Evolutionary conservation across 1,284 basidiomycete species (phyloP).

Genomic region (Entoloma clypeatum): DNA sequence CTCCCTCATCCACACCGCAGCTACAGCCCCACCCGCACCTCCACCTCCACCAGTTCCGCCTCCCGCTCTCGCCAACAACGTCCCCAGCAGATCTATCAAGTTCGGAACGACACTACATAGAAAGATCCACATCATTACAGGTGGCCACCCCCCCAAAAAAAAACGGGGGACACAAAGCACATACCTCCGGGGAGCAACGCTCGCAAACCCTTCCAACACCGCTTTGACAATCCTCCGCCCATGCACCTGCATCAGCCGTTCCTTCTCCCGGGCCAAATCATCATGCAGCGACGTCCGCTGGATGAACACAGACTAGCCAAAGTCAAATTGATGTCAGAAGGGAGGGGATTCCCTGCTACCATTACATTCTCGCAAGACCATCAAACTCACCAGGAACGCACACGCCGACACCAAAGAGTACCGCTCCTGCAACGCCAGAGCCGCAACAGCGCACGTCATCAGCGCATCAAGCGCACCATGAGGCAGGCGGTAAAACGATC

Average conservation of each 20-base stretch:
- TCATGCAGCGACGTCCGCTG: slow-evolving; percentile 56
- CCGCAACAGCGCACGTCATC: slow-evolving; percentile 67
- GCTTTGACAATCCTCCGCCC: slow-evolving; percentile 71
- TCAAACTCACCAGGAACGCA: slow-evolving; percentile 67
- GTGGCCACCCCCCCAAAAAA: neutral
- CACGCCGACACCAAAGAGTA: slow-evolving; percentile 83
- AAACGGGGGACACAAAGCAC: neutral
- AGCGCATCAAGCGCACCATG: slow-evolving; percentile 64
- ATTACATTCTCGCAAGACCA: too few relatives aligned
- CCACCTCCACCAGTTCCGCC: slow-evolving; percentile 34
- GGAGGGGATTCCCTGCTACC: too few relatives aligned
- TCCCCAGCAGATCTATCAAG: slow-evolving; percentile 74
- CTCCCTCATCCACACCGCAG: slow-evolving; percentile 60
- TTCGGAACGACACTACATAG: slow-evolving; percentile 68
- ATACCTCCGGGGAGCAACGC: slow-evolving; percentile 63
- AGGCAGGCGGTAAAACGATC: slow-evolving; percentile 66
- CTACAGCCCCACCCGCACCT: slow-evolving; percentile 38
- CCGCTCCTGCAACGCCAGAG: slow-evolving; percentile 76
- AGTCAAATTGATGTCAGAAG: slow-evolving; percentile 12
- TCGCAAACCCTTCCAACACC: slow-evolving; percentile 73
- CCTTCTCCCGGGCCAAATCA: slow-evolving; percentile 47
- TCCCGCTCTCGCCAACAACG: slow-evolving; percentile 47
- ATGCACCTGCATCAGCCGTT: slow-evolving; percentile 52
- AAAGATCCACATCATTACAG: neutral
- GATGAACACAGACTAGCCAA: slow-evolving; percentile 52